Conservation (phyloP, 768 basidiomycete species). For the Lactarius akahatsu region DNA sequence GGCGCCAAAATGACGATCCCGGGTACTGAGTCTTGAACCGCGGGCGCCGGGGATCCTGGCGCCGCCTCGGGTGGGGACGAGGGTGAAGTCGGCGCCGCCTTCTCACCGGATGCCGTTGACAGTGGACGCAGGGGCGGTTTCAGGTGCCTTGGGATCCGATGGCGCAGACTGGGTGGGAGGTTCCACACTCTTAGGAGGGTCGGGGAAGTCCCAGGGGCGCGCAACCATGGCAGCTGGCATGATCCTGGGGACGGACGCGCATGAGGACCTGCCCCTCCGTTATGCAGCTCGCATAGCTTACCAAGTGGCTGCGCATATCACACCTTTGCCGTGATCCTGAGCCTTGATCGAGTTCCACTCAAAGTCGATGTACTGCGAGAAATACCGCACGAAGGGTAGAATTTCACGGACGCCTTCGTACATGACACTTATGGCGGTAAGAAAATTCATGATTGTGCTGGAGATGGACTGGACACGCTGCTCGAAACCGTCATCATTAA, state of each 20-base stretch:
- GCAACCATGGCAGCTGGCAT: constrained; percentile 79
- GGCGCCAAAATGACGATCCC: not conserved
- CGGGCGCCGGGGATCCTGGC: constrained; percentile 13
- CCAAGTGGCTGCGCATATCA: constrained; percentile 91
- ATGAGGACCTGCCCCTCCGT: not conserved
- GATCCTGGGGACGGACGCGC: constrained; percentile 45
- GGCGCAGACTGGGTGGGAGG: constrained; percentile 8
- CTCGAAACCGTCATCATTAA: constrained; percentile 15
- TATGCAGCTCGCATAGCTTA: constrained; percentile 34
- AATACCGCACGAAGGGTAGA: constrained; percentile 80
- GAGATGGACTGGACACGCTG: constrained; percentile 63
- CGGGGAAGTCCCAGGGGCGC: constrained; percentile 74
- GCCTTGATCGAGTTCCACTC: constrained; percentile 66
- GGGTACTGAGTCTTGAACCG: constrained; percentile 5
- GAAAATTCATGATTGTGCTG: constrained; percentile 63
- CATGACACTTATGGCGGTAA: constrained; percentile 68
- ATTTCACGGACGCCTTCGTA: constrained; percentile 79
- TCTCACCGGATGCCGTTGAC: not conserved
- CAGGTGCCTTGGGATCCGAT: not conserved
- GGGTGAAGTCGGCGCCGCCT: not conserved
- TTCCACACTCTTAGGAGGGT: constrained; percentile 33
- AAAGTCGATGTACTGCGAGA: constrained; percentile 73
- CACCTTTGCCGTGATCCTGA: constrained; percentile 70
- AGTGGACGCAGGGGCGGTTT: not conserved
- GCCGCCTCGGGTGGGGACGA: constrained; percentile 11